Percentiles rank a stretch among this genome's conserved stretches.
These are phyloP conservation scores for Solanum gracilifrons DNA, from an alignment of 257 asterid genomes.

Conservation along the genomic window DNA sequence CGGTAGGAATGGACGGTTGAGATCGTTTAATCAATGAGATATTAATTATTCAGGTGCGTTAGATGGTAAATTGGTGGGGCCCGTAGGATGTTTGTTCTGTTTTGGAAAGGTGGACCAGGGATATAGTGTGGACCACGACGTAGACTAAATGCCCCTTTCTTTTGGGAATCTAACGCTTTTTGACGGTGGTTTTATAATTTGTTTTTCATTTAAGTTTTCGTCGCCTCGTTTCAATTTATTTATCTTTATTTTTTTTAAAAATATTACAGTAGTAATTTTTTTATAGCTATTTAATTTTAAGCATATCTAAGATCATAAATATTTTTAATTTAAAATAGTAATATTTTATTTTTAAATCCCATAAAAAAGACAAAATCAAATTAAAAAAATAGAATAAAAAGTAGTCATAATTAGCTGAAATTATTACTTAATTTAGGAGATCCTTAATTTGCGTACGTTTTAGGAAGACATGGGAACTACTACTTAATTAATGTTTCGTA, in stretches of 20 bases:
- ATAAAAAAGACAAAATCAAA: not conserved
- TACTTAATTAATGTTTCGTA: not conserved
- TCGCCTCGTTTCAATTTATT: no score
- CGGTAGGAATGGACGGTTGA: not conserved
- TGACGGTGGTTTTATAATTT: not conserved
- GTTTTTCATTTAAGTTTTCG: no score
- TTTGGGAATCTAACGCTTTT: not conserved
- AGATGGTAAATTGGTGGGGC: not conserved
- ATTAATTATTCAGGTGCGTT: not conserved
- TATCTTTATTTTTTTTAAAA: fast-evolving
- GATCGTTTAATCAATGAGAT: not conserved
- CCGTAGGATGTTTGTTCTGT: not conserved
- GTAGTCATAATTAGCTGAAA: not conserved
- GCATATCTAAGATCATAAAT: no score
- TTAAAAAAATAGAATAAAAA: not conserved
- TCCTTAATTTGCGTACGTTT: not conserved
- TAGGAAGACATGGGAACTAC: not conserved
- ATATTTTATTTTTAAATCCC: not conserved
- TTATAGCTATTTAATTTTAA: no score
- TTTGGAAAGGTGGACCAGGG: not conserved
- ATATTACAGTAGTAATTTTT: no score
- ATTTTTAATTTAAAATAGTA: no score
- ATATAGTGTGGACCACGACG: not conserved
- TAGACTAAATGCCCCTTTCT: not conserved
- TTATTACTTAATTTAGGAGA: not conserved